Conservation (phyloP, 495 filamentous ascomycete genomes). For the Clohesyomyces aquaticus region DNA sequence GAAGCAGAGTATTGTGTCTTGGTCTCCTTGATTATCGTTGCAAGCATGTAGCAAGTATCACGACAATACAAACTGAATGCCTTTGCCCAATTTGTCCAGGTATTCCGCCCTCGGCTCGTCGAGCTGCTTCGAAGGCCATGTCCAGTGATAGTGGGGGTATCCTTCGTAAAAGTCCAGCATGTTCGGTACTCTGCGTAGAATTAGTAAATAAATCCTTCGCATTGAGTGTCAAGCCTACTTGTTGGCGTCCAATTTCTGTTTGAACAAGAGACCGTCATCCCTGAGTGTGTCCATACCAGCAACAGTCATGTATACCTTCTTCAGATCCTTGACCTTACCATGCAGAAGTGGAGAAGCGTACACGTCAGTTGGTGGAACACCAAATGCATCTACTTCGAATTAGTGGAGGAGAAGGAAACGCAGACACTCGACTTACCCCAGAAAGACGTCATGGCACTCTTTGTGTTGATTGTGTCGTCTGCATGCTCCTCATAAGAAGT, state of each 20-base stretch:
- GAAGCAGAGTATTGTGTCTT: too few relatives aligned
- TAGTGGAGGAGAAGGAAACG: neutral
- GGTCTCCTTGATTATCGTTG: too few relatives aligned
- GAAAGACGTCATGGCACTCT: slow-evolving; percentile 26
- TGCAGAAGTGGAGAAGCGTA: slow-evolving; percentile 35
- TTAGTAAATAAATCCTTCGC: neutral
- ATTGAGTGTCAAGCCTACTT: slow-evolving; percentile 16
- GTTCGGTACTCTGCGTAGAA: slow-evolving; percentile 15
- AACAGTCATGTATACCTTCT: slow-evolving; percentile 32
- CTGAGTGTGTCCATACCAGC: slow-evolving; percentile 36
- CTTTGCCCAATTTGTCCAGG: slow-evolving; percentile 21
- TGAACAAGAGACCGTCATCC: slow-evolving; percentile 36
- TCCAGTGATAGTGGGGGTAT: slow-evolving; percentile 34
- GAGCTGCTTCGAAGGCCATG: slow-evolving; percentile 26
- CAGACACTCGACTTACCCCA: slow-evolving; percentile 19
- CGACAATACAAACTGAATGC: slow-evolving; percentile 25
- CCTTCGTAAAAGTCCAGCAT: slow-evolving; percentile 33
- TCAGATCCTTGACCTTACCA: slow-evolving; percentile 28
- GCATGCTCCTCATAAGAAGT: slow-evolving; percentile 28
- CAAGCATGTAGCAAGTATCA: neutral
- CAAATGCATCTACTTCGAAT: slow-evolving; percentile 29
- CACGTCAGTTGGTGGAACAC: slow-evolving; percentile 29
- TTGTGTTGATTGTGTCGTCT: slow-evolving; percentile 32
- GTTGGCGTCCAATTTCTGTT: slow-evolving; percentile 32
- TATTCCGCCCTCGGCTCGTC: slow-evolving; percentile 28